Base-by-base conservation (phyloP, 257 asterid genomes). In the Solanum pinnatisectum region DNA sequence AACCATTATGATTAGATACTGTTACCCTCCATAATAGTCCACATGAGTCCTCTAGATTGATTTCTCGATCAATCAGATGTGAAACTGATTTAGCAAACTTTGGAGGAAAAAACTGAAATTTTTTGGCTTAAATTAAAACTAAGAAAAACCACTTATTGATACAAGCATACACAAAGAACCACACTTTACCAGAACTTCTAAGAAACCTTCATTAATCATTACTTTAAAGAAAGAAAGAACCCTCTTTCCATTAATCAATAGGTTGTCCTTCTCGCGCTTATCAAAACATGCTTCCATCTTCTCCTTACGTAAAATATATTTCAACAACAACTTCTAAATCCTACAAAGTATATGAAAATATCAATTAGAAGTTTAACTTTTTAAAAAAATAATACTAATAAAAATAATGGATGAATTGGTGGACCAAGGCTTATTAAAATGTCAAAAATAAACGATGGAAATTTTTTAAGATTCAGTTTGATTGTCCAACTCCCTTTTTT, bases 31-130 rank as follows among this genome's bases (percentile, higher is more conserved):
- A 95, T 68, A 35, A 71, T 18, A 10, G 14, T 32, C 97, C 96
- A 18, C 5, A 22, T 56, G 89, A 81, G 89, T 95, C 95, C 92
- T 94, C 95, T 74, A 95, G 85, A 79, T 84, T 42, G 46, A 86
- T 89, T 89, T 90, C 87, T 87, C 77, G 42, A 84, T 86, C 90
- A 39, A 65, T 88, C 88, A 91, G 88, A 88, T 87, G 71, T 52
- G 67, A 13, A 87, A 90, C 84, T 22, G 20, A 59, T 49, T 86
- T 67, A 56, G 88, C 92, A 89, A 92, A 91, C 40, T 10, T 40
- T 59, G 93, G 94, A 81, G 97, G 99, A 88, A 95, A 68, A 88
- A 52, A 90, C 99, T 96, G 93, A 92, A 89, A 88, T 60, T 87
- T 14, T 88, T 46, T 30, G 23, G 52, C 27, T 76, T 87, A 68